A percentile compares a stretch with the other conserved stretches of the same genome.
Conservation (phyloP, 345 rosid species). For the Camelina laxa region DNA sequence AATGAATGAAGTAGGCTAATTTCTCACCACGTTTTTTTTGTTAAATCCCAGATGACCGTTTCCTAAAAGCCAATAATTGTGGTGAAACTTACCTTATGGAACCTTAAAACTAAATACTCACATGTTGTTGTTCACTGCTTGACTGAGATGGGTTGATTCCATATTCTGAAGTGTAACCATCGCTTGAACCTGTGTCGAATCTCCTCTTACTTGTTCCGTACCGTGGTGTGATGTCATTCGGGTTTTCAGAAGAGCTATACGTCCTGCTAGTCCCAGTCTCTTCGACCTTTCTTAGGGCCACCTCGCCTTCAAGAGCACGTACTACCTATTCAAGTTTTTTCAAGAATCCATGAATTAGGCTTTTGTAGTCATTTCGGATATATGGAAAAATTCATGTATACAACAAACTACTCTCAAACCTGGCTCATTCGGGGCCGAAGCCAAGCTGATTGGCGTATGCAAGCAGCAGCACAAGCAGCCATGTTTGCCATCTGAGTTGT, state of each 20-base stretch:
- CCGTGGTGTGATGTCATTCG: constrained; percentile 44
- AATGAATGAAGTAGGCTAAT: constrained; percentile 29
- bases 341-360: neutral
- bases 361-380: neutral
- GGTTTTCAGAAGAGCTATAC: constrained; percentile 53
- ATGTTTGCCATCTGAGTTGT: constrained; percentile 57
- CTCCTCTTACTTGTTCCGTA: constrained; percentile 46
- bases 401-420: constrained; percentile 46
- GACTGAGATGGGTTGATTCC: constrained; percentile 63
- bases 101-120: constrained; percentile 4
- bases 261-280: constrained; percentile 47
- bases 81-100: constrained; percentile 2
- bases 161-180: constrained; percentile 59
- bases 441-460: constrained; percentile 71
- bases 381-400: neutral
- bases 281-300: constrained; percentile 54
- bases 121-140: constrained; percentile 48
- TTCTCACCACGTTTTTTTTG: neutral
- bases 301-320: constrained; percentile 69
- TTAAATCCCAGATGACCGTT: neutral
- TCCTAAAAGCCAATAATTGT: neutral
- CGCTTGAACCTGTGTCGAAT: constrained; percentile 47
- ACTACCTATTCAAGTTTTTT: constrained; percentile 50
- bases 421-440: constrained; percentile 81
- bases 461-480: constrained; percentile 82